Base-by-base conservation (phyloP, 2,329 filamentous ascomycete species). In the Leptographium procerum region DNA sequence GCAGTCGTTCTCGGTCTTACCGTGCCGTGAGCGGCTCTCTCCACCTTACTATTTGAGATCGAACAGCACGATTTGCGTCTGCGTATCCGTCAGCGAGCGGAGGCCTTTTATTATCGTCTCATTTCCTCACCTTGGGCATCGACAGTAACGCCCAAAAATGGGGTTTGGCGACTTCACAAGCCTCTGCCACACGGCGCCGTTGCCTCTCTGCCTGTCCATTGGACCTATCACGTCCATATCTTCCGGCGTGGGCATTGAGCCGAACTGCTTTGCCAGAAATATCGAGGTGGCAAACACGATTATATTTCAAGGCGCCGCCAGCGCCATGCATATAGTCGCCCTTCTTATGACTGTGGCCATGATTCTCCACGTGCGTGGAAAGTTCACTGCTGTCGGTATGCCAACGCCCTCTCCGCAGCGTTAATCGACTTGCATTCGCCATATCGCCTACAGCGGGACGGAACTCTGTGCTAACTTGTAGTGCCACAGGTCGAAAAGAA, bases 271-370 rank as follows among this genome's bases (percentile, higher is more conserved):
- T 75, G 89, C 94, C 60, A 86, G 94, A 60, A 95, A 94, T 67
- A 92, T 99, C 72, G 91, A 96, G 73, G 74, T 97, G 65, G 94
- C 91, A 65, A 99, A 99, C 75, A 99, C 94, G 47, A 92, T 97
- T 75, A 99, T 99, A 69, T 99, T 99, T 71, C 86, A 97, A 74
- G 89, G 86, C 69, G 94, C 91, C 31, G 85, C 91, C 26, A 89
- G 89, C 62, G 91, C 92, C 69, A 89, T 94, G 75, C 94, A 99
- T 73, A 97, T 99, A 65, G 76, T 88, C 59, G 89, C 92, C 16
- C 77, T 99, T 60, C 77, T 85, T 66, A 96, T 99, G 92, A 95
- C 91, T 4, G 88, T 92, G 10, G 87, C 96, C 67, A 99, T 99
- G 94, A 91, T 99, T 62, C 79, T 99, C 63, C 94, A 99, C 72